These are phyloP conservation scores for Paramecium caudatum DNA, from an alignment of 73 alveolate species.

Conservation along the genomic window DNA sequence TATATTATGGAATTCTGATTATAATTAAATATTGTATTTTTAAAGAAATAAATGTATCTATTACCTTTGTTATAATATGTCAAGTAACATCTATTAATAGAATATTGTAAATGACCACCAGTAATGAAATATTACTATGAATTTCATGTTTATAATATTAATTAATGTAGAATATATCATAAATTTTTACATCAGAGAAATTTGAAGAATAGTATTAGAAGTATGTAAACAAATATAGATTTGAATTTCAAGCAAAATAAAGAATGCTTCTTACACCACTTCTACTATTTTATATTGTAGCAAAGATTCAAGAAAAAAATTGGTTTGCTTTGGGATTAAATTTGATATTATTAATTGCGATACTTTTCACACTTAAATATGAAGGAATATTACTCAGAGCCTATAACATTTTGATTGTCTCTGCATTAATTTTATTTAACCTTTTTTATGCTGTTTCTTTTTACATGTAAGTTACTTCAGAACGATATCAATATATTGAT, in stretches of 20 bases:
- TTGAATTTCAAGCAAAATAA: too few species aligned
- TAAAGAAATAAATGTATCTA: too few species aligned
- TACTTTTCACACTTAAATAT: not conserved
- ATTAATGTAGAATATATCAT: too few species aligned
- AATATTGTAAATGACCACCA: not conserved
- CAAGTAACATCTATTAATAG: not conserved
- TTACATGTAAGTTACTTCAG: not conserved
- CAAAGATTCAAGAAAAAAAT: too few species aligned
- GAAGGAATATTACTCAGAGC: not conserved
- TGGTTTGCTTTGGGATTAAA: not conserved
- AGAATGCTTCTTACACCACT: too few species aligned
- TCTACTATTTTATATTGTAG: too few species aligned
- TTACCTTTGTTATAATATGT: not conserved
- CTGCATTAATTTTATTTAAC: not conserved
- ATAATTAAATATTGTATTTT: too few species aligned
- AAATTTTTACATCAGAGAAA: too few species aligned
- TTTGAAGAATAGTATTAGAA: too few species aligned
- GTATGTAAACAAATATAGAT: too few species aligned
- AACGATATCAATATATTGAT: constrained; percentile 18
- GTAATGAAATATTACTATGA: not conserved
- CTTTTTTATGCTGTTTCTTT: not conserved
- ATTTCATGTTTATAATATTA: too few species aligned
- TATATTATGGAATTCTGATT: constrained; percentile 21
- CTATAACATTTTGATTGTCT: not conserved
- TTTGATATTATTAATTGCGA: not conserved